Base-by-base conservation (phyloP, 1,139 yeast genomes). In the Diutina ranongensis region DNA sequence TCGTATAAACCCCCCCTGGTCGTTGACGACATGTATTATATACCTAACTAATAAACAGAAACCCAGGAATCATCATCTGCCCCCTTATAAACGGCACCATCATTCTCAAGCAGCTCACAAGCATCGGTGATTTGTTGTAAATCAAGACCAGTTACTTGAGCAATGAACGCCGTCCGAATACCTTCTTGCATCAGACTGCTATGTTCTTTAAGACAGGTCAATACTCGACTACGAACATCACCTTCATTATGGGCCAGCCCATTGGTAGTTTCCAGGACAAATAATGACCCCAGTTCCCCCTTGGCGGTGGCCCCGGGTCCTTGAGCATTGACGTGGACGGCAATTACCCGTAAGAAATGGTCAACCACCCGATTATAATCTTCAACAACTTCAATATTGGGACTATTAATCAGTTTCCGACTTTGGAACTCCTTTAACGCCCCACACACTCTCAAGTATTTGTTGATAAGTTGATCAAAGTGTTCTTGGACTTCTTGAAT, bases 281-380 rank as follows among this genome's bases (percentile, higher is more conserved):
- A 64, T 40, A 80, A 70, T 51, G 60, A 67, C 46, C 76, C 77
- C 33, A 60, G 55, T 9, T 63, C 44, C 59, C 54, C 10, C 28
- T 25, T 25, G 27, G 52, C 48, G 22, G 51, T 57, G 20, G 15
- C 31, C 60, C 42, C 40, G 9, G 47, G 49, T 13, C 74, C 76
- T 50, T 72, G 76, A n/a, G 76, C 71, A 48, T 70, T 72, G 49
- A 75, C 60, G 55, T 82, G 89, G 47, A 74, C 71, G 49, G 76
- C 70, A 45, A 85, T 76, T 4, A 92, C 92, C 51, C 80, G 78
- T 48, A 89, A 65, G 54, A 79, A 78, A 60, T 89, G 96, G 55
- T 85, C 82, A 33, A 83, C 59, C 19, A 88, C 78, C 56, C 83
- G 84, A 59, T 87, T 86, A 58, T 76, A 82, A 57, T 85, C 89